Conservation (phyloP, 164 flowering plant species). For the Tetrastigma voinierianum region DNA sequence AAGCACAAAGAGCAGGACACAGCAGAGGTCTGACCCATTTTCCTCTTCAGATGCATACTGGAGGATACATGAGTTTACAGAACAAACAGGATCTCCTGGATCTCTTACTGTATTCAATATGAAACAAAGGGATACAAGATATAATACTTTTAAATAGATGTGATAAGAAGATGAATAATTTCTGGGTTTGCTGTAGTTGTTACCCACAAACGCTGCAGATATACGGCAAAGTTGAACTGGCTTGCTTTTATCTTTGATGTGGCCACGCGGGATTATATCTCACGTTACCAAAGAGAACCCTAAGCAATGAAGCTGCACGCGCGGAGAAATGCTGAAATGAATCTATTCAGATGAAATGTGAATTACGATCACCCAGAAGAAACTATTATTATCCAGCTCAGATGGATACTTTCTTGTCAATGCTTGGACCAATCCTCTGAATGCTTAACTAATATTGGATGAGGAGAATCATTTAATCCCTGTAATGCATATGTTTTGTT, state of each 20-base stretch:
- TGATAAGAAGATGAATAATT: neutral
- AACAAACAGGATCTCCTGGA: constrained; percentile 80
- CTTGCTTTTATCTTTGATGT: constrained; percentile 52
- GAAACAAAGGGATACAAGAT: neutral
- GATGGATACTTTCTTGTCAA: too few relatives aligned
- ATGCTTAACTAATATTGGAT: too few relatives aligned
- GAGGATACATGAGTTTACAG: constrained; percentile 53
- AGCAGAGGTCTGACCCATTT: constrained; percentile 37
- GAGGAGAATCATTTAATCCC: too few relatives aligned
- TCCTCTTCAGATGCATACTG: constrained; percentile 24
- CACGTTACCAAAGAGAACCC: constrained; percentile 51
- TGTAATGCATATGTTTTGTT: too few relatives aligned
- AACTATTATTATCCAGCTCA: too few relatives aligned
- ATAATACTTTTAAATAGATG: neutral
- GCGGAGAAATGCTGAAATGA: neutral
- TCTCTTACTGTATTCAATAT: too few relatives aligned
- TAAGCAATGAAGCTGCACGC: constrained; percentile 90
- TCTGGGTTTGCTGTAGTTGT: constrained; percentile 1
- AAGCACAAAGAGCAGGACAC: too few relatives aligned
- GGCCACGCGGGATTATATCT: constrained; percentile 31
- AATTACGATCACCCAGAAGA: neutral
- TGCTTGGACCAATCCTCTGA: too few relatives aligned
- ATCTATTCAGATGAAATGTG: too few relatives aligned
- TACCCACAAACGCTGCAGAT: constrained; percentile 85
- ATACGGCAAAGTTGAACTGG: constrained; percentile 61